A percentile compares a stretch with the other conserved stretches of the same genome.
phyloP scores from a whole-genome alignment of 164 flowering plant genomes.

The Magnolia officinalis region DNA sequence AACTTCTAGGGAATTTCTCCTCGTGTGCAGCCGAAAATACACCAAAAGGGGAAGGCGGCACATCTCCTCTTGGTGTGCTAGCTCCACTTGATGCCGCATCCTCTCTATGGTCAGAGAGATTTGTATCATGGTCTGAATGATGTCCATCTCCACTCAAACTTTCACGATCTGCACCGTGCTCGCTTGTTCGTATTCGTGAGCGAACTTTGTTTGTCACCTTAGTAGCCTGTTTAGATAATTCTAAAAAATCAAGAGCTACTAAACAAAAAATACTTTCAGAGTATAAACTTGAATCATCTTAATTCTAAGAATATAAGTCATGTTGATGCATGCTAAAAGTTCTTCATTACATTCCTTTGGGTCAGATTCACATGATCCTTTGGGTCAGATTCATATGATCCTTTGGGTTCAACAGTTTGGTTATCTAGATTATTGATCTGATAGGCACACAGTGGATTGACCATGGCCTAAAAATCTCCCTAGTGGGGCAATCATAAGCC shows the following conservation, averaged over 20 bases:
- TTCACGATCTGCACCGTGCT: constrained; percentile 44
- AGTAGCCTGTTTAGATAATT: constrained; percentile 48
- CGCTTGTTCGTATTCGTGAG: constrained; percentile 54
- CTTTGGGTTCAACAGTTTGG: neutral
- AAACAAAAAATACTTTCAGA: constrained; percentile 11
- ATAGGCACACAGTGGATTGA: neutral
- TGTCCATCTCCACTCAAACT: constrained; percentile 62
- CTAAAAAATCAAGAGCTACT: constrained; percentile 20
- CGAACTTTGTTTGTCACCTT: constrained; percentile 81
- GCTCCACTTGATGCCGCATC: constrained; percentile 89
- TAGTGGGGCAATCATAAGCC: neutral
- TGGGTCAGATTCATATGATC: neutral
- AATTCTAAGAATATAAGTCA: neutral
- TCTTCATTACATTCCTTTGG: neutral
- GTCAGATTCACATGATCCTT: neutral
- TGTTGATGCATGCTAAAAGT: neutral
- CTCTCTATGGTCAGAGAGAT: constrained; percentile 61
- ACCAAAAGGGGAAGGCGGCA: constrained; percentile 45
- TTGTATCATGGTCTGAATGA: constrained; percentile 60
- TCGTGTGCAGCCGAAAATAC: constrained; percentile 37
- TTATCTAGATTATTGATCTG: neutral
- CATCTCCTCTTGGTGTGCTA: constrained; percentile 85
- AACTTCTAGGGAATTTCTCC: constrained; percentile 42
- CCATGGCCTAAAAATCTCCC: neutral
- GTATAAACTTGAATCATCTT: neutral